A percentile compares a stretch with the other conserved stretches of the same genome.
Evolutionary conservation across 73 alveolate species (phyloP).

Genomic region (Tetrahymena borealis): DNA sequence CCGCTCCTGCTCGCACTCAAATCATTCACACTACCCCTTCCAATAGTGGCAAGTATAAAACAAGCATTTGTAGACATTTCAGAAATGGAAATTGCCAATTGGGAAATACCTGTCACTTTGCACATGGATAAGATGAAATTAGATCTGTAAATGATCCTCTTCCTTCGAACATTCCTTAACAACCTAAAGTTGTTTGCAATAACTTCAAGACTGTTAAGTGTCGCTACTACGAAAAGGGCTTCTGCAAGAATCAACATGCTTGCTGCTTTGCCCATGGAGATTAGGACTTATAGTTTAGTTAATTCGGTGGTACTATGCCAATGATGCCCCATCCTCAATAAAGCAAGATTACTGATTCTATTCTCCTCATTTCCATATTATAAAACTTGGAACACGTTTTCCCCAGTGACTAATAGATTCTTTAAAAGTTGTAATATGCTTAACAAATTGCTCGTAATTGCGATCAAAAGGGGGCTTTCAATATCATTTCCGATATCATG

Average conservation of each 20-base stretch:
- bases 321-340: neutral
- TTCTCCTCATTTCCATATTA: neutral
- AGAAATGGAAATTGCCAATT: slow-evolving; percentile 44
- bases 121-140: slow-evolving; percentile 43
- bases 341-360: neutral
- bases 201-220: neutral
- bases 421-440: neutral
- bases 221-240: neutral
- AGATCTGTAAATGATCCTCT: slow-evolving; percentile 34
- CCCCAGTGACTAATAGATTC: neutral
- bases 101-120: slow-evolving; percentile 47
- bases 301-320: neutral
- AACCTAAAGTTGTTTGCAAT: neutral
- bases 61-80: slow-evolving; percentile 42
- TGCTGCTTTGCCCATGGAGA: slow-evolving; percentile 3
- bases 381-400: neutral
- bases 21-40: neutral
- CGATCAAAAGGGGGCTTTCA: neutral
- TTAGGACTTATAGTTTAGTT: neutral
- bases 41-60: slow-evolving; percentile 40
- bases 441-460: neutral
- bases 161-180: neutral
- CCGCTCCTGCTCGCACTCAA: neutral
- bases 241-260: neutral
- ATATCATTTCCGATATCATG: neutral